A percentile compares a stretch with the other conserved stretches of the same genome.
These are phyloP conservation scores for Cercospora zeina DNA, from an alignment of 2,329 filamentous ascomycete genomes.

Conservation along the genomic window DNA sequence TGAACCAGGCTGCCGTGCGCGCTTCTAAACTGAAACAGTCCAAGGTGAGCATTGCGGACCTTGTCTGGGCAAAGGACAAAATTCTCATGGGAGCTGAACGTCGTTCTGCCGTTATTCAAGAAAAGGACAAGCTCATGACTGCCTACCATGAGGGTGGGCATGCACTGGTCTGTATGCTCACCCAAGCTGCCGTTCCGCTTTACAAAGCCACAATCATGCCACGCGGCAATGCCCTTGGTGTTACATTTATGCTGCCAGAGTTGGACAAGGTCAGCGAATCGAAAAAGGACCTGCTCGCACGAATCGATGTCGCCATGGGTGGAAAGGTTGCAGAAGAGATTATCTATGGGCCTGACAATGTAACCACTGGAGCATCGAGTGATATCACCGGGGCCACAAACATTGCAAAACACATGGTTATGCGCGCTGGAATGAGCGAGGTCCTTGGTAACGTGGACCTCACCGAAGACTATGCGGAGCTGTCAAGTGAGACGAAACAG, in stretches of 20 bases:
- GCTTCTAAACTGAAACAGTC: constrained; percentile 83
- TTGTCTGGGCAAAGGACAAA: constrained; percentile 98
- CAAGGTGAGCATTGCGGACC: constrained; percentile 73
- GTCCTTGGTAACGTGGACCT: constrained; percentile 89
- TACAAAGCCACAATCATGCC: constrained; percentile 99
- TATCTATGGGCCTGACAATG: constrained; percentile 84
- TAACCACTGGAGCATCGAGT: constrained; percentile 81
- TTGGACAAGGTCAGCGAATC: constrained; percentile 90
- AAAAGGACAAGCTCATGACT: constrained; percentile 94
- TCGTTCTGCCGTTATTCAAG: constrained; percentile 82
- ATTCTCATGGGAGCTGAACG: constrained; percentile 95
- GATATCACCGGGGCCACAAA: constrained; percentile 82
- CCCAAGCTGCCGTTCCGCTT: constrained; percentile 70
- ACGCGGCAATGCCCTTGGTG: constrained; percentile 78
- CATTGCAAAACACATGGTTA: constrained; percentile 84
- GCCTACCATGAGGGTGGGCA: constrained; percentile 96
- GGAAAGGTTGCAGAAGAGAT: constrained; percentile 90
- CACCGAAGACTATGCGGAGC: constrained; percentile 71
- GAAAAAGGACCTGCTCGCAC: constrained; percentile 78
- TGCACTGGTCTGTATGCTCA: constrained; percentile 84
- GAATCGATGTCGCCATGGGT: constrained; percentile 78
- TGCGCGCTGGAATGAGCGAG: constrained; percentile 83
- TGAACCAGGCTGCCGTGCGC: constrained; percentile 92
- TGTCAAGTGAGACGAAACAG: constrained; percentile 83
- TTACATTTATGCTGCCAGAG: constrained; percentile 84